Base-by-base conservation (phyloP, 345 rosid species). In the Hibiscus syriacus region DNA sequence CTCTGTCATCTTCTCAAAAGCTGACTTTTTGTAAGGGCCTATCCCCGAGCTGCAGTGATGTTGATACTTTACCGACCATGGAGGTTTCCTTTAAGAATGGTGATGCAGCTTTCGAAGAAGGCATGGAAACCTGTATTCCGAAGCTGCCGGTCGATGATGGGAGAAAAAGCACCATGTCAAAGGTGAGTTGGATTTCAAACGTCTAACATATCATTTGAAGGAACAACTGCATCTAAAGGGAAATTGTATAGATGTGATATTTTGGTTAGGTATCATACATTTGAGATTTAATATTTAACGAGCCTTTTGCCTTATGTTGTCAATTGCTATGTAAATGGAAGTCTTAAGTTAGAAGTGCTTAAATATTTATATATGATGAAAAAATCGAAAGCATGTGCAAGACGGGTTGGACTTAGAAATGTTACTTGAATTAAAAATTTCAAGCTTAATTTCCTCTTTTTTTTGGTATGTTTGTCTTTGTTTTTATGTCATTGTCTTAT, bases 161-260 rank as follows among this genome's bases (percentile, higher is more conserved):
- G 52, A 73, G 39, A 56, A 73, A 72, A 56, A 49, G 2, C 70
- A 16, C 63, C 25, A 12, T 59, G 39, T 49, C 68, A 22, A 71
- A 39, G 85, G 89, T 87, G 76, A 74, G 82, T 67, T 63, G 41
- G n/a, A 39, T 55, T 56, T 45, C 30, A 66, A 74, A 32, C 22
- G 20, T 34, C 25, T 43, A 45, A 8, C 32, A 22, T 25, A 25
- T 65, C 26, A 9, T 41, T 38, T 4, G 48, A 23, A 67, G 36
- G 41, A 39, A 68, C 16, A 52, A 70, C 25, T 48, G 38, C 43
- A 11, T 17, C 11, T 43, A 41, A 19, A 26, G 55, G 29, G 55
- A 66, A 3, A 20, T 66, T 66, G 2, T 52, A 50, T 30, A 29
- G 10, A 30, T 3, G 9, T 32, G 41, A 49, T 48, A 19, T 14